Base-by-base conservation (phyloP, 164 flowering plant genomes). In the Hamamelis virginiana region DNA sequence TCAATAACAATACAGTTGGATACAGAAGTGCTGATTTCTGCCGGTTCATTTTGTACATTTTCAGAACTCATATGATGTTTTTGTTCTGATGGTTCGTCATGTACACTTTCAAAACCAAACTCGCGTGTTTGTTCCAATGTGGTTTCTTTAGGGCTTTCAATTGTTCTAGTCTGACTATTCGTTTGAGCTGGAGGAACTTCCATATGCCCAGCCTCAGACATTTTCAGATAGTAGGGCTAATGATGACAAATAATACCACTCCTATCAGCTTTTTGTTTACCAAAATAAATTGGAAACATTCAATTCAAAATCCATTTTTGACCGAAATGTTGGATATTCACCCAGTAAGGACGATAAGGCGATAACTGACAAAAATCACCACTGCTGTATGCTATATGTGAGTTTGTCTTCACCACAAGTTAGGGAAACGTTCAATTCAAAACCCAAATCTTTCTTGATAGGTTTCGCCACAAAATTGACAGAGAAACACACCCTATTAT, bases 161-260 rank as follows among this genome's bases (percentile, higher is more conserved):
- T 47, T 59, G 51, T 55, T 43, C 50, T 26, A 45, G 46, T 45
- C 14, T 27, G 57, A 67, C 23, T 12, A 56, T 56, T 75, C 45
- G 45, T 60, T 67, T 28, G 69, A 33, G 66, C 66, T 28, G 72
- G 16, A 68, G 78, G 67, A 56, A 50, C 59, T 44, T 75, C 75
- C 76, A 72, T 65, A 27, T 44, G 50, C 62, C 65, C 50, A 65
- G 57, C 59, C 59, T 69, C 65, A 38, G 63, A 47, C 59, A 74
- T 67, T 9, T 66, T 15, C 14, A 51, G 45, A 55, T 33, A 9
- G 59, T 9, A 18, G 56, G 6, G 23, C 28, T 23, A 44, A 38
- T 38, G n/a, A 38, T 61, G 10, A 38, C 47, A 61, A 25, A 38
- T 63, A 44, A 45, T 18, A 22, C 66, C 50, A 22, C 19, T 63